Conservation (phyloP, 306 rosid species). For the Corylus americana region DNA sequence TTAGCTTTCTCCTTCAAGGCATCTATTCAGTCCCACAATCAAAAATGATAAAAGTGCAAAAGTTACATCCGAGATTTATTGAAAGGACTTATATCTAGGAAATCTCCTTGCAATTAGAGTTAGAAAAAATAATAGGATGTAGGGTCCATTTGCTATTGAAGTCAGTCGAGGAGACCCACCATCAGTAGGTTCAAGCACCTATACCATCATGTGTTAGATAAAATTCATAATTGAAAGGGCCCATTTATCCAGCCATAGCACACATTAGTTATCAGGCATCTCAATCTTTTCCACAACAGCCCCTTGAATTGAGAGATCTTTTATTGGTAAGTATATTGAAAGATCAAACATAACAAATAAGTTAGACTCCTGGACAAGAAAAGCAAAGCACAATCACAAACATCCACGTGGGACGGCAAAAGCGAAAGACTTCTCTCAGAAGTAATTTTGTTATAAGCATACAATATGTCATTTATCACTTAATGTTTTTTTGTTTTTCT, state of each 20-base stretch:
- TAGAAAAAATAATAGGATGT: neutral
- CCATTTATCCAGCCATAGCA: neutral
- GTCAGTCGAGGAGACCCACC: neutral
- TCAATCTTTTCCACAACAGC: neutral
- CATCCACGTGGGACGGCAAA: neutral
- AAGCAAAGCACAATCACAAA: neutral
- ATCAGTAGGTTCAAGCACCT: neutral
- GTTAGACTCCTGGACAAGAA: neutral
- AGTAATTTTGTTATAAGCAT: neutral
- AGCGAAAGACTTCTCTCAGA: neutral
- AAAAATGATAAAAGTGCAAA: neutral
- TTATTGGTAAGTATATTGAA: neutral
- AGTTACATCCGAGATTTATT: neutral
- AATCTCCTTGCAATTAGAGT: neutral
- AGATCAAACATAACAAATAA: neutral
- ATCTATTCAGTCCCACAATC: neutral
- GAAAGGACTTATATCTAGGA: neutral
- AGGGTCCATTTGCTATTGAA: neutral
- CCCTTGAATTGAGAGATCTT: neutral
- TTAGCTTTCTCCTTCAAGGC: neutral
- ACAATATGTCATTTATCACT: neutral
- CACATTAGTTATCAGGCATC: neutral
- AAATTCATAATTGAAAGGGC: neutral
- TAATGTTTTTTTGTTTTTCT: neutral
- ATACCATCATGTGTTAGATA: neutral